Conservation (phyloP, 2,329 filamentous ascomycete species). For the Colletotrichum phormii region DNA sequence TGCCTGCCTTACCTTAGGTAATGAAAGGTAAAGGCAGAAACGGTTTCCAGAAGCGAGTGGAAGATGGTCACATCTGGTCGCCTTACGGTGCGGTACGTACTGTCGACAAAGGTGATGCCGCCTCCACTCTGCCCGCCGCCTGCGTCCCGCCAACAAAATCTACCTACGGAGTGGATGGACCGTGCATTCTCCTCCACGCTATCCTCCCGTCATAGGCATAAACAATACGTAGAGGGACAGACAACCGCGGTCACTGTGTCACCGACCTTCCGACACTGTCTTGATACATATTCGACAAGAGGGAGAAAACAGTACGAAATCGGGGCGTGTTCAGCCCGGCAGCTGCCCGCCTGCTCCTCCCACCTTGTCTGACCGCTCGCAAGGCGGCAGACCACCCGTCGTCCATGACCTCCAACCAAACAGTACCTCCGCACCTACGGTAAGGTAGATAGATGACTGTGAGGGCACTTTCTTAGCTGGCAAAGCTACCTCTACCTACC, state of each 20-base stretch:
- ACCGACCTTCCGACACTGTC: background rate
- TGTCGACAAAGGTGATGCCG: background rate
- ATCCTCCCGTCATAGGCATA: conserved; percentile 19
- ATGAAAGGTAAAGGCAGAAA: background rate
- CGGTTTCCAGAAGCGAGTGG: background rate
- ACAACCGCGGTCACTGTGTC: conserved; percentile 16
- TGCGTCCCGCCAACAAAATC: background rate
- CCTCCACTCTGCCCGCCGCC: conserved; percentile 2
- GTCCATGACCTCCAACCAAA: background rate
- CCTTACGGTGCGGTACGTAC: background rate
- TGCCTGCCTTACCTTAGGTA: background rate
- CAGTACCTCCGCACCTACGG: background rate
- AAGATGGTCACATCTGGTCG: background rate
- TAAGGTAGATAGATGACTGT: too few species aligned
- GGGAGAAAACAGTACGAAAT: background rate
- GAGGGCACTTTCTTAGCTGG: conserved; percentile 1
- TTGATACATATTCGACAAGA: rapidly evolving
- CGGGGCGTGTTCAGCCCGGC: background rate
- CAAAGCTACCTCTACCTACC: conserved; percentile 32
- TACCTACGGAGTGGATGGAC: conserved; percentile 1
- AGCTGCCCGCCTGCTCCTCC: conserved; percentile 5
- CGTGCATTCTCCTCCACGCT: conserved; percentile 28
- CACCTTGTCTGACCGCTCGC: conserved; percentile 12
- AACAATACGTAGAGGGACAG: too few species aligned
- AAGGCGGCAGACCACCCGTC: conserved; percentile 3